Conservation (phyloP, 345 rosid species). For the Geranium brycei region DNA sequence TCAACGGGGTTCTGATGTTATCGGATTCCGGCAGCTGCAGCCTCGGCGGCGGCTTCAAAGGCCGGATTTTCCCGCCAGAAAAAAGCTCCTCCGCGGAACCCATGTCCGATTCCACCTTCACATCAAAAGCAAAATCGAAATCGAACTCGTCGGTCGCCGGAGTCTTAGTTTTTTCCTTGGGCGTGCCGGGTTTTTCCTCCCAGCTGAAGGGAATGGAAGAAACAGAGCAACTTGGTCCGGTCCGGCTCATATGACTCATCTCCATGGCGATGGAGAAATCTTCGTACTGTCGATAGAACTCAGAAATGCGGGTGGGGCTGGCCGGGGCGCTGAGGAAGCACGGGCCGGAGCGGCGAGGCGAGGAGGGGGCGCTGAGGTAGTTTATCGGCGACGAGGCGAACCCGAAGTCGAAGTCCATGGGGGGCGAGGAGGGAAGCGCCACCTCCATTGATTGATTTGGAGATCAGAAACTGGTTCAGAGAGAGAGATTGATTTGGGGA, state of each 20-base stretch:
- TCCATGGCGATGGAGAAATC: constrained; percentile 9
- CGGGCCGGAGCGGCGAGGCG: constrained; percentile 48
- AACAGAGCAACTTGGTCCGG: constrained; percentile 3
- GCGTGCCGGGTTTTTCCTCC: constrained; percentile 59
- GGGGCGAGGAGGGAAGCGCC: constrained; percentile 20
- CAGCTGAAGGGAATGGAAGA: constrained; percentile 39
- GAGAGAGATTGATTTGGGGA: too few species aligned
- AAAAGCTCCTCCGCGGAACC: constrained; percentile 61
- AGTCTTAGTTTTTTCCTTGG: constrained; percentile 18
- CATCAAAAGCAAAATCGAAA: constrained; percentile 47
- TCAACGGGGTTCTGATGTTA: constrained; percentile 16
- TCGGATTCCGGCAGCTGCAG: constrained; percentile 18
- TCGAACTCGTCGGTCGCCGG: constrained; percentile 28
- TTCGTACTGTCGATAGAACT: constrained; percentile 39
- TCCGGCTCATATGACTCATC: background rate
- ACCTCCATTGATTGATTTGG: constrained; percentile 28
- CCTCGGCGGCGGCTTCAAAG: constrained; percentile 56
- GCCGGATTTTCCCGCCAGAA: constrained; percentile 59
- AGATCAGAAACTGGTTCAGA: too few species aligned
- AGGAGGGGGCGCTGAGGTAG: constrained; percentile 44
- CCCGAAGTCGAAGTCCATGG: constrained; percentile 46
- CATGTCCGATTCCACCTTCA: constrained; percentile 21
- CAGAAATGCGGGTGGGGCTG: constrained; percentile 50
- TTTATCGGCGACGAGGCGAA: constrained; percentile 24
- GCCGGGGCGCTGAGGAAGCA: constrained; percentile 58